Base-by-base conservation (phyloP, 2,329 filamentous ascomycete species). In the Fusarium neocosmosporiellum region DNA sequence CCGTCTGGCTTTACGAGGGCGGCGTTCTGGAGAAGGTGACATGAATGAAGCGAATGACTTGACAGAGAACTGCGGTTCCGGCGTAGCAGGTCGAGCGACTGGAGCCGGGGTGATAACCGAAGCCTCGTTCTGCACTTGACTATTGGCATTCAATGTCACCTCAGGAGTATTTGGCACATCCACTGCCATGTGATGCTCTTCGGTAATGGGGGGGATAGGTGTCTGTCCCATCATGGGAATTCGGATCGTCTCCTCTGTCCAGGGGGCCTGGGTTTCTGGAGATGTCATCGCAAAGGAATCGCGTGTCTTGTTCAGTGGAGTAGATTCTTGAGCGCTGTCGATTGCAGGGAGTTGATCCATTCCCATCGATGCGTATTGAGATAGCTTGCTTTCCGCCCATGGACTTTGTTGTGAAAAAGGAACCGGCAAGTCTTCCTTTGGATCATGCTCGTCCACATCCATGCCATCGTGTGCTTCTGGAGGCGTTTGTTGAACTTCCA, bases 1-100 rank as follows among this genome's bases (percentile, higher is more conserved):
- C 43, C 39, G 59, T 18, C 62, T 71, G 8, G 41, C 62, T 68
- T 65, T 50, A 29, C 68, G 71, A 31, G 75, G 69, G 16, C 70
- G 72, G n/a, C 74, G 80, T 43, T 83, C 81, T 1, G 87, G 85
- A 0, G 87, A 87, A 1, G 86, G 84, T 1, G 86, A 86, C 74
- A 87, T 84, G 75, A 89, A 89, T 2, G 84, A 84, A 1, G 86
- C 83, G 74, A 89, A 89, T 0, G 87, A 84, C 69, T 86, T 88
- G 72, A 88, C 81, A 0, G 84, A 85, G 33, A 88, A 81, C 6
- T 84, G 83, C 16, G 85, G 83, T 58, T 88, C 85, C 7, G 86
- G 84, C 1, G 85, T 86, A 2, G 81, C 80, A 34, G 82, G 73
- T 65, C 78, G 31, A 16, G 27, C 5, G 20, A 53, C 33, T 7